These are phyloP conservation scores for Astraeus odoratus DNA, from an alignment of 768 basidiomycete species.

Conservation along the genomic window DNA sequence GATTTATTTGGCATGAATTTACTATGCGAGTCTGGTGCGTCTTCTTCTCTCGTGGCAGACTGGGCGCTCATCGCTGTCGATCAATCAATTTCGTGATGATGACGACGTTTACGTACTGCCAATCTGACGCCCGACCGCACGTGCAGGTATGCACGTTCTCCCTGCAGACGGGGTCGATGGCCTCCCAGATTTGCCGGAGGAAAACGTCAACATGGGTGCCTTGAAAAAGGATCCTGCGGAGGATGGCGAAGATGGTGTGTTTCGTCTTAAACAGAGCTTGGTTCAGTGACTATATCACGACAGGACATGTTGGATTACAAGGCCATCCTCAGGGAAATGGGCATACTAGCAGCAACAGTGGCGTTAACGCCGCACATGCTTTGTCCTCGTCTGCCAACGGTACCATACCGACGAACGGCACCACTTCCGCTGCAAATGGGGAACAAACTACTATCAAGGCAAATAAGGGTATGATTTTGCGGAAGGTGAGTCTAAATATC, in stretches of 20 bases:
- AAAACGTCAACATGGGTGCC: conserved; percentile 7
- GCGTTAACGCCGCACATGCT: conserved; percentile 6
- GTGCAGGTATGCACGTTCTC: conserved; percentile 20
- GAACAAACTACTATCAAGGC: conserved; percentile 64
- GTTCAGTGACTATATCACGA: background rate
- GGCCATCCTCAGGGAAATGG: background rate
- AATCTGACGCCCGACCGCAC: background rate
- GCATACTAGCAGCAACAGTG: background rate
- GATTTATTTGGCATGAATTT: conserved; percentile 18
- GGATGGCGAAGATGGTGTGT: conserved; percentile 15
- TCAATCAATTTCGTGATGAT: background rate
- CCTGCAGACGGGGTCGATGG: conserved; percentile 16
- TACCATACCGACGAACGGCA: conserved; percentile 9
- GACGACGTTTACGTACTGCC: background rate
- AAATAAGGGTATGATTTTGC: conserved; percentile 90
- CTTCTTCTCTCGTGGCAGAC: background rate
- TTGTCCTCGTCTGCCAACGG: conserved; percentile 14
- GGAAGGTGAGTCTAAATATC: conserved; percentile 45
- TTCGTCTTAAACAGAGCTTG: conserved; percentile 6
- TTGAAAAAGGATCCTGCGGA: conserved; percentile 26
- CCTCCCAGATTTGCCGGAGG: conserved; percentile 24
- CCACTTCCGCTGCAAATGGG: conserved; percentile 10
- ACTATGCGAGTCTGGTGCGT: conserved; percentile 18
- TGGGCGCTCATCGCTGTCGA: background rate
- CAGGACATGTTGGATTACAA: background rate